A percentile compares a stretch with the other conserved stretches of the same genome.
Conservation (phyloP, 2,329 filamentous ascomycete genomes). For the Cyphellophora europaea region DNA sequence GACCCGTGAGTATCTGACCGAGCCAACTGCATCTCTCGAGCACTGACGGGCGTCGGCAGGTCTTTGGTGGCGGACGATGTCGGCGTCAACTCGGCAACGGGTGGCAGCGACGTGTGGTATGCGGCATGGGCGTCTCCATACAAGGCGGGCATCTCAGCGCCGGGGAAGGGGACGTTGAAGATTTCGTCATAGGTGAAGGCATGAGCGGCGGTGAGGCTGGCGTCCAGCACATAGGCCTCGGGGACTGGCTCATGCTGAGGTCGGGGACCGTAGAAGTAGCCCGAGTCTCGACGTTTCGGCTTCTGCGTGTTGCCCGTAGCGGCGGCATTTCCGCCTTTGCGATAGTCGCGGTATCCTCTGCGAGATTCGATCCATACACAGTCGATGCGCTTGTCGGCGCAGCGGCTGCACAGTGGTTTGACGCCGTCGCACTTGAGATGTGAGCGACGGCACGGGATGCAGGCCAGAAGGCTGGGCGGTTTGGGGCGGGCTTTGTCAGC, state of each 20-base stretch:
- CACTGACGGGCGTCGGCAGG: too few relatives aligned
- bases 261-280: neutral
- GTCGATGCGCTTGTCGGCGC: slow-evolving; percentile 46
- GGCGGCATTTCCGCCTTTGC: too few relatives aligned
- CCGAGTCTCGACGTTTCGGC: neutral
- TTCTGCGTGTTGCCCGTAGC: neutral
- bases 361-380: slow-evolving; percentile 39
- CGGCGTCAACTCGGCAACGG: too few relatives aligned
- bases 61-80: too few relatives aligned
- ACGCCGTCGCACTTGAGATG: slow-evolving; percentile 70
- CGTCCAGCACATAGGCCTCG: neutral
- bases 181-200: neutral
- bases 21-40: too few relatives aligned
- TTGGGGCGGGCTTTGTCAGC: slow-evolving; percentile 15
- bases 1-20: too few relatives aligned
- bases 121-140: neutral
- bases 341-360: slow-evolving; percentile 17
- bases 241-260: neutral
- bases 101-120: neutral
- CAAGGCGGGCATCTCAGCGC: neutral
- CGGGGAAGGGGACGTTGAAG: neutral
- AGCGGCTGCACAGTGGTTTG: slow-evolving; percentile 58
- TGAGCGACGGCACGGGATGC: slow-evolving; percentile 41
- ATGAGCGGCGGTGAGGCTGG: neutral
- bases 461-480: slow-evolving; percentile 32